Evolutionary conservation across 2,329 filamentous ascomycete species (phyloP).

Genomic region (Diaporthe citri): DNA sequence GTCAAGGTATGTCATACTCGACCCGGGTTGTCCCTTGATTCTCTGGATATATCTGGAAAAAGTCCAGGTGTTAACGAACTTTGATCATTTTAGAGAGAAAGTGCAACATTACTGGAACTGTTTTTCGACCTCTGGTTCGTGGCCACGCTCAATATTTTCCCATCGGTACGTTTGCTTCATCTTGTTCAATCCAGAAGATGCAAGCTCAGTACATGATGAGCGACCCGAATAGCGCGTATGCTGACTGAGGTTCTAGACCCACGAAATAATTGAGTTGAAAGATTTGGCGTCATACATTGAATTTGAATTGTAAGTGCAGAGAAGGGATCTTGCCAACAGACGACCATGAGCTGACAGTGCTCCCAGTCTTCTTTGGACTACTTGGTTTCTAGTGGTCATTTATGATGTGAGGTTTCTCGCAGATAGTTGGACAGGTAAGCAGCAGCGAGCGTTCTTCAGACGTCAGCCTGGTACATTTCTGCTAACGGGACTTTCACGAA

Average conservation of each 20-base stretch:
- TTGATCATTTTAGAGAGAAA: not conserved
- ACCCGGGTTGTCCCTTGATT: not conserved
- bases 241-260: constrained; percentile 4
- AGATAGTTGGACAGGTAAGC: constrained; percentile 30
- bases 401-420: constrained; percentile 26
- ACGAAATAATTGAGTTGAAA: constrained; percentile 1
- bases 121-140: constrained; percentile 32
- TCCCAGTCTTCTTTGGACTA: constrained; percentile 25
- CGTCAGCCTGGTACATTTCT: not conserved
- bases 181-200: not conserved
- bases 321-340: not conserved
- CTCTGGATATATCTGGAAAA: not conserved
- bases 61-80: not conserved
- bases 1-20: not conserved
- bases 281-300: constrained; percentile 30
- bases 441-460: not conserved
- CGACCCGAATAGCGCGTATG: not conserved
- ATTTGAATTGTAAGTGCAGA: constrained; percentile 31
- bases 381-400: constrained; percentile 31
- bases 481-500: not conserved
- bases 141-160: constrained; percentile 30
- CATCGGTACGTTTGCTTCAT: constrained; percentile 14
- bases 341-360: not conserved
- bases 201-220: not conserved
- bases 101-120: constrained; percentile 1